Base-by-base conservation (phyloP, 495 filamentous ascomycete genomes). In the Tuber magnatum region DNA sequence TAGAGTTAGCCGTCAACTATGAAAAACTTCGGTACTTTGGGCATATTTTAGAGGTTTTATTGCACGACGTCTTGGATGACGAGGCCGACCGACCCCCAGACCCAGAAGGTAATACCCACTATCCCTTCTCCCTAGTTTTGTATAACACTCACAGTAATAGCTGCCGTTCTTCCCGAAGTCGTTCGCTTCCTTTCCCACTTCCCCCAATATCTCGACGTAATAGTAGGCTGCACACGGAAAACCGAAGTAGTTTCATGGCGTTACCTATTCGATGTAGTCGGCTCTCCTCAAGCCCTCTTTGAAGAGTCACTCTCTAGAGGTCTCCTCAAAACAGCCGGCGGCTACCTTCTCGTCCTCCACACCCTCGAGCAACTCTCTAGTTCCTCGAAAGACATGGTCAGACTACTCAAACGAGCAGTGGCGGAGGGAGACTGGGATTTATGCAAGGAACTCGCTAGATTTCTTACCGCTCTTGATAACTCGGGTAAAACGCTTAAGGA, bases 211-310 rank as follows among this genome's bases (percentile, higher is more conserved):
- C 89, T 98, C 43, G 95, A 98, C 82, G 93, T 97, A 74, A 90
- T 99, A 8, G 94, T 99, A 1, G 94, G 97, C 85, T 99, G 96
- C 83, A 97, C 95, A 0, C 91, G 96, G 35, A 98, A 99, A 84
- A 99, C 96, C 0, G 96, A 99, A 80, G 89, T 97, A 10, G 90
- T 94, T 41, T 96, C 92, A 35, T 99, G 96, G 96, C 90, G 91
- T 41, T 97, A 96, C 1, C 87, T 99, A 3, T 98, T 98, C 83
- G 88, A 90, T 16, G 91, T 96, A 80, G 87, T 98, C 2, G 95
- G 96, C 5, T 91, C 94, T 4, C 93, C 95, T 10, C 91, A 93
- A 76, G 91, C 93, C 74, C 87, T 98, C 1, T 99, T 98, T 73
- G 95, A 98, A 83, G 92, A 96, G 83, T 92, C 93, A 1, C 86